Conservation (phyloP, 2,329 filamentous ascomycete genomes). For the Trichophyton equinum region DNA sequence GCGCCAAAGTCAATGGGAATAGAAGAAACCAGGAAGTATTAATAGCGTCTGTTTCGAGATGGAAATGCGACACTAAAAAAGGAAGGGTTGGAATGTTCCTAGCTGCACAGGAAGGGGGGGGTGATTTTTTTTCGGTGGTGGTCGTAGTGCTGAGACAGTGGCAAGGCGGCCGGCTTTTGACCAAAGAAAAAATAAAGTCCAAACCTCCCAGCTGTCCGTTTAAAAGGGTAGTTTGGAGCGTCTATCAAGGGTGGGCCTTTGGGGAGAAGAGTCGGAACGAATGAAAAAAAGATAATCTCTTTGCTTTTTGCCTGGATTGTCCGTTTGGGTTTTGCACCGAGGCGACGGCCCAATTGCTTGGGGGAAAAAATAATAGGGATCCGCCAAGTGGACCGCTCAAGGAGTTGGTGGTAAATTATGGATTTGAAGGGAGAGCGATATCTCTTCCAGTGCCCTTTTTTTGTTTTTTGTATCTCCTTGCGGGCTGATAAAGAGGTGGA, state of each 20-base stretch:
- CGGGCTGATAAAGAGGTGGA: background rate
- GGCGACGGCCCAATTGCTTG: slow-evolving; percentile 2
- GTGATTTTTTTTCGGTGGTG: background rate
- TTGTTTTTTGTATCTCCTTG: background rate
- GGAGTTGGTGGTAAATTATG: background rate
- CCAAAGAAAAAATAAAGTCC: background rate
- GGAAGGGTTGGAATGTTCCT: slow-evolving; percentile 1
- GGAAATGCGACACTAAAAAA: background rate
- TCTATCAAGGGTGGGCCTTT: slow-evolving; percentile 3
- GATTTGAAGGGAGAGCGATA: background rate
- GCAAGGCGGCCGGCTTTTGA: slow-evolving; percentile 5
- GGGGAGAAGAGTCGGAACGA: background rate
- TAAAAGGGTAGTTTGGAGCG: background rate
- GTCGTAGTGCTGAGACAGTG: slow-evolving; percentile 1
- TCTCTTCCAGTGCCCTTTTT: background rate
- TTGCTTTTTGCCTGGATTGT: background rate
- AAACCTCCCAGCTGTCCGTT: slow-evolving; percentile 1
- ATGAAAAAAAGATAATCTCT: background rate
- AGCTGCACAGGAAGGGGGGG: background rate
- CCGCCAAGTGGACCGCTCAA: slow-evolving; percentile 2
- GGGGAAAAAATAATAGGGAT: background rate
- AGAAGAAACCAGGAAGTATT: background rate
- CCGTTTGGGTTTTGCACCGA: slow-evolving; percentile 1
- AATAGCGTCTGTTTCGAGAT: slow-evolving; percentile 4
- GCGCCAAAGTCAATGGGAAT: slow-evolving; percentile 3